phyloP scores from a whole-genome alignment of 331 rosid species.

The Stylosanthes scabra region DNA sequence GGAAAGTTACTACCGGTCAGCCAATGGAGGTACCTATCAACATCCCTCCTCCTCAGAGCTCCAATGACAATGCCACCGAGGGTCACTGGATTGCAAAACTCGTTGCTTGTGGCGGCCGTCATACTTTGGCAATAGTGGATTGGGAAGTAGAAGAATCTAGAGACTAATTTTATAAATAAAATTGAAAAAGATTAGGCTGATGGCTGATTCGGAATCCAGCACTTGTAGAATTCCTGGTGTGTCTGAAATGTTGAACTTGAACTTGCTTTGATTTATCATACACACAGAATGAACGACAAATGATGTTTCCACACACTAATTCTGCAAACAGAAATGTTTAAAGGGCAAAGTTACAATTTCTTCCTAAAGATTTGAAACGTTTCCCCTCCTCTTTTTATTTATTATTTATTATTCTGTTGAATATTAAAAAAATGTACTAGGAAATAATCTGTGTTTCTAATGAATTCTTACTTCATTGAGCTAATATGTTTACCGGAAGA shows the following conservation, averaged over 20 bases:
- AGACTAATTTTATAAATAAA: conserved; percentile 36
- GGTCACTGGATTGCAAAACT: conserved; percentile 84
- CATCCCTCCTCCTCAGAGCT: conserved; percentile 58
- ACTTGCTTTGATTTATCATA: neutral
- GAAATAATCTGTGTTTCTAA: too few species aligned
- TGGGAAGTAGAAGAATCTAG: conserved; percentile 61
- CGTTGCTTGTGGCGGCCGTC: conserved; percentile 97
- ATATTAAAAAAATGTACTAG: too few species aligned
- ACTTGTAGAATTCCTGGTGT: conserved; percentile 17
- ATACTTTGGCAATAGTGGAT: conserved; percentile 83
- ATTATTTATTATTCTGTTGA: too few species aligned
- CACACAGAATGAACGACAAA: neutral
- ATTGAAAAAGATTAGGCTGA: conserved; percentile 22
- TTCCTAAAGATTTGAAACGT: too few species aligned
- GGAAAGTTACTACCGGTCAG: conserved; percentile 90
- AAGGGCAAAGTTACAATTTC: too few species aligned
- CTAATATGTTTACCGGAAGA: too few species aligned
- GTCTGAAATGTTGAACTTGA: neutral
- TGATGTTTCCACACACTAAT: too few species aligned
- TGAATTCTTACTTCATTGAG: too few species aligned
- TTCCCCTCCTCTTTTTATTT: too few species aligned
- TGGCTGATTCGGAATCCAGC: conserved; percentile 24
- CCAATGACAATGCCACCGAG: conserved; percentile 39
- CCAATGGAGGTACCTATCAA: conserved; percentile 91
- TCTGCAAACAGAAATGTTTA: too few species aligned